Evolutionary conservation across 768 basidiomycete genomes (phyloP).

Genomic region (Zangia roseola): DNA sequence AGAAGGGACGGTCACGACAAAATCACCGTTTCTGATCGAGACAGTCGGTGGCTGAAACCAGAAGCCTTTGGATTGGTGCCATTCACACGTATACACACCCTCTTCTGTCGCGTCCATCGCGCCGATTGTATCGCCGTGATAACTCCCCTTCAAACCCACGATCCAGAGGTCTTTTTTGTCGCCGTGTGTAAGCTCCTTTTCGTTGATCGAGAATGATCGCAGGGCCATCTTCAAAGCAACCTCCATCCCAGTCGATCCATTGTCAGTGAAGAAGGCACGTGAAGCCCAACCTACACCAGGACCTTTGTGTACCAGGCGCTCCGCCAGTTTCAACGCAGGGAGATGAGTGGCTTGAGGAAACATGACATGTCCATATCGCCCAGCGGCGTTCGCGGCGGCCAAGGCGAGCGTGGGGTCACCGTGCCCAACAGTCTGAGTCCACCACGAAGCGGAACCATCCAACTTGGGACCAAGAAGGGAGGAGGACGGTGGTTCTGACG

Average conservation of each 20-base stretch:
- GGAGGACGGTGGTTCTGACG: constrained; percentile 16
- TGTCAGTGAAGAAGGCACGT: constrained; percentile 89
- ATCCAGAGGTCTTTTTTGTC: constrained; percentile 64
- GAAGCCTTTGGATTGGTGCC: constrained; percentile 89
- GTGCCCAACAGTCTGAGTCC: constrained; percentile 94
- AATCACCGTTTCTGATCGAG: constrained; percentile 58
- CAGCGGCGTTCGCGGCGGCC: constrained; percentile 86
- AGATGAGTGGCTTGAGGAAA: constrained; percentile 86
- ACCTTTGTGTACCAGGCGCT: constrained; percentile 67
- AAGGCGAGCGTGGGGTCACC: constrained; percentile 71
- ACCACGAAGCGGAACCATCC: constrained; percentile 97
- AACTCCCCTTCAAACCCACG: constrained; percentile 86
- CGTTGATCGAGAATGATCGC: constrained; percentile 54
- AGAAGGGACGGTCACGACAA: constrained; percentile 53
- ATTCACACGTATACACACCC: constrained; percentile 91
- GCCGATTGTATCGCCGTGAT: constrained; percentile 97
- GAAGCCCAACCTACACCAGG: constrained; percentile 92
- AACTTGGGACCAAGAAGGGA: constrained; percentile 61
- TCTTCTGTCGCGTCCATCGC: constrained; percentile 95
- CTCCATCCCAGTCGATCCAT: constrained; percentile 96
- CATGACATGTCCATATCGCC: constrained; percentile 96
- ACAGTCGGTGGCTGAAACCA: constrained; percentile 93
- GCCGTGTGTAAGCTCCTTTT: constrained; percentile 31
- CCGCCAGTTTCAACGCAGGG: constrained; percentile 83
- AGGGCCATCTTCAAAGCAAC: constrained; percentile 98